A percentile compares a stretch with the other conserved stretches of the same genome.
Evolutionary conservation across 106 monocot genomes (phyloP).

Genomic region (Dendrobium huoshanense): DNA sequence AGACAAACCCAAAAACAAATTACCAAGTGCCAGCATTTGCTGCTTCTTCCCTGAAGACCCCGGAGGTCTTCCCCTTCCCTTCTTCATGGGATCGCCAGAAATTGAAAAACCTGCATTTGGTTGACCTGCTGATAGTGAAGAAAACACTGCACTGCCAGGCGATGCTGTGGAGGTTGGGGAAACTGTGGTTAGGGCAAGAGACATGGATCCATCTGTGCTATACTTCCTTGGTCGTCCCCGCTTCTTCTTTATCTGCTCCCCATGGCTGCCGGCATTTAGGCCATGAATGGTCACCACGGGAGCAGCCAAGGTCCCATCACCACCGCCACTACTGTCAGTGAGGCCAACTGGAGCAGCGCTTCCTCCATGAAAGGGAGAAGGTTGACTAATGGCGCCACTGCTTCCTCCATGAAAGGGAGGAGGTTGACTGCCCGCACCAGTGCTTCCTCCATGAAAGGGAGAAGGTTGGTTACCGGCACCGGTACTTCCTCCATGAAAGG

Average conservation of each 20-base stretch:
- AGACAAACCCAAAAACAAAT: background rate
- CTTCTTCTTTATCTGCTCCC: constrained; percentile 64
- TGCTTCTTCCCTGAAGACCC: constrained; percentile 67
- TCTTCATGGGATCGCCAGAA: constrained; percentile 36
- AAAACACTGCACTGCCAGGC: constrained; percentile 9
- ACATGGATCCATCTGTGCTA: constrained; percentile 73
- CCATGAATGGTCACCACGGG: constrained; percentile 14
- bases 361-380: constrained; percentile 22
- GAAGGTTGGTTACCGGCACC: background rate
- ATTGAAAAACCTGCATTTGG: constrained; percentile 3
- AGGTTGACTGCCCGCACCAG: background rate
- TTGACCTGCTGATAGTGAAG: constrained; percentile 13
- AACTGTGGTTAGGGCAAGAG: constrained; percentile 30
- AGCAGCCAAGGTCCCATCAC: constrained; percentile 12
- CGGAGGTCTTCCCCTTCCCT: constrained; percentile 48
- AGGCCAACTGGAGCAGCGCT: background rate
- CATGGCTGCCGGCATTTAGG: constrained; percentile 29
- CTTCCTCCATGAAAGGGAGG: constrained; percentile 22
- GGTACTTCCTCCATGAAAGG: background rate
- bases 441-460: constrained; percentile 19
- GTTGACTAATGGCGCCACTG: background rate
- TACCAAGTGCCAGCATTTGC: constrained; percentile 68
- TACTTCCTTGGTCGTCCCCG: constrained; percentile 90
- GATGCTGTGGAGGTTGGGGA: constrained; percentile 14
- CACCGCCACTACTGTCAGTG: background rate